phyloP scores from a whole-genome alignment of 1,284 basidiomycete genomes.

The Austroboletus olivaceoglutinosus region DNA sequence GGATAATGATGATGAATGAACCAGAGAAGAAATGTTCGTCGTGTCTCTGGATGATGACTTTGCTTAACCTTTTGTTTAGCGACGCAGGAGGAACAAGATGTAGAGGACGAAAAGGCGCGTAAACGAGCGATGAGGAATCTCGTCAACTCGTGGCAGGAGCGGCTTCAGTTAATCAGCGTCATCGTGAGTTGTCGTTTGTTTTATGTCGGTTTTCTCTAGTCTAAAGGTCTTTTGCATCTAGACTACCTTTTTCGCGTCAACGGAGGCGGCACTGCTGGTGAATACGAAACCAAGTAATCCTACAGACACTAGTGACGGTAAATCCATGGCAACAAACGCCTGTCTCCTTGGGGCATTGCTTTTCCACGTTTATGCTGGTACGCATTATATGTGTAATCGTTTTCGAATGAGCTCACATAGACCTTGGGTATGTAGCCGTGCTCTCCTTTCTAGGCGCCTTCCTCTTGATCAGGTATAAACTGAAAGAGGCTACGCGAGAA shows the following conservation, averaged over 20 bases:
- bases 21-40: slow-evolving; percentile 25
- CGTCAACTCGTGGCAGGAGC: slow-evolving; percentile 59
- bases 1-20: background rate
- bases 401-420: background rate
- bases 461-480: slow-evolving; percentile 53
- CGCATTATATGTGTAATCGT: slow-evolving; percentile 12
- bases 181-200: slow-evolving; percentile 44
- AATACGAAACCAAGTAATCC: slow-evolving; percentile 35
- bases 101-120: slow-evolving; percentile 43
- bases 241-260: slow-evolving; percentile 64
- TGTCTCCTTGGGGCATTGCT: slow-evolving; percentile 50
- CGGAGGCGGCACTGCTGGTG: slow-evolving; percentile 51
- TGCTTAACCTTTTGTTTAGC: slow-evolving; percentile 25
- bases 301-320: background rate
- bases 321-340: slow-evolving; percentile 43
- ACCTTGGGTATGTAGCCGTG: slow-evolving; percentile 42
- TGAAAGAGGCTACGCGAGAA: slow-evolving; percentile 48
- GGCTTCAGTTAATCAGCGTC: slow-evolving; percentile 56
- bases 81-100: slow-evolving; percentile 49
- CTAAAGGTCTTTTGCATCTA: slow-evolving; percentile 20
- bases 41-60: background rate
- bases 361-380: slow-evolving; percentile 53
- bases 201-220: background rate
- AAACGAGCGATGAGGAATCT: slow-evolving; percentile 48
- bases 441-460: slow-evolving; percentile 59